Evolutionary conservation across 1,139 yeast genomes (phyloP), one percentile per base, ranked within the genome.

Genomic region (Yamadazyma jaroonii): DNA sequence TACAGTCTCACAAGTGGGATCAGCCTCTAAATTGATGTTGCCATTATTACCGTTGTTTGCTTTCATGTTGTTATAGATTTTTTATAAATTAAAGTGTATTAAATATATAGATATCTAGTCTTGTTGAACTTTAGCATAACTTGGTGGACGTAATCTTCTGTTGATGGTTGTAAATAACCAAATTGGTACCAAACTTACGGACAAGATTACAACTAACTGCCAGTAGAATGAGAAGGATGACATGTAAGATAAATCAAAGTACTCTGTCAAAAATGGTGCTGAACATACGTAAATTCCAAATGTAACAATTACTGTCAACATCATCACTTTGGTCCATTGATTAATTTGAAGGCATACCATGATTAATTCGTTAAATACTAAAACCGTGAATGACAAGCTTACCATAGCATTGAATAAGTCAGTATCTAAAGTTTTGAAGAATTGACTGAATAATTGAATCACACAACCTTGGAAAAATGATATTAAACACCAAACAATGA

Each of bases 101-200:
- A 26, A 26, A n/a, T 26, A 12, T 25, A 17, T n/a, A 23, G 14
- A 13, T 27, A 17, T 9, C 39, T 52, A 66, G 43, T 64, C 80
- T 45, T 83, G 94, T 59, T 87, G 97, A 35, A 92, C 97, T 57
- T 92, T 92, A n/a, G 97, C 97, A 60, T 94, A 92, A 56, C 86
- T 89, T 29, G 98, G 98, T 7, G 98, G 98, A 47, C 89, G 78
- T 41, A 94, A 61, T 47, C 72, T 79, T 45, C 96, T 74, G 53
- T 83, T 79, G 21, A 90, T 64, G 6, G 86, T 72, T 57, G 86
- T 86, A 3, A 81, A 81, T 3, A 84, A 64, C 96, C 96, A 90
- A 2, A 94, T 95, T 1, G 98, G 98, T 34, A 89, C 64, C 45
- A 92, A 69, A 12, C 96, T 85, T 7, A 87, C 67, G 0, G 78